Percentiles rank a stretch among this genome's conserved stretches.
phyloP scores from a whole-genome alignment of 306 rosid species.

The Acacia acuminata region DNA sequence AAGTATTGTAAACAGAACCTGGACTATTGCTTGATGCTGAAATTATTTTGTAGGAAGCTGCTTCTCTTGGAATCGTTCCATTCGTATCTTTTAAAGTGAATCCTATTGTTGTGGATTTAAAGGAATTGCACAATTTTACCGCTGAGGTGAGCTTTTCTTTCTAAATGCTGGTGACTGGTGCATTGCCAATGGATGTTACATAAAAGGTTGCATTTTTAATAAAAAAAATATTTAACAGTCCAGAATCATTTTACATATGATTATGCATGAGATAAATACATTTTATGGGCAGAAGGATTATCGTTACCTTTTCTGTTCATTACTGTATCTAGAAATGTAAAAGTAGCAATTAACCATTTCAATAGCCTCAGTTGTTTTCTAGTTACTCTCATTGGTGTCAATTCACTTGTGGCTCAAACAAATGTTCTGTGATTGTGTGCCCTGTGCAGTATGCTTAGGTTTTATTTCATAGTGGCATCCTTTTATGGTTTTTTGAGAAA shows the following conservation, averaged over 20 bases:
- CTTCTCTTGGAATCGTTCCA: slow-evolving; percentile 85
- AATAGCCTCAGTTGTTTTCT: slow-evolving; percentile 4
- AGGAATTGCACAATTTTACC: slow-evolving; percentile 59
- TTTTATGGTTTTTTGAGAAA: slow-evolving; percentile 6
- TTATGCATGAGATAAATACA: slow-evolving; percentile 15
- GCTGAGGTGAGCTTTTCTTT: slow-evolving; percentile 73
- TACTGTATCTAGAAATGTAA: neutral
- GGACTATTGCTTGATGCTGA: slow-evolving; percentile 30
- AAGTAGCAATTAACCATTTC: neutral
- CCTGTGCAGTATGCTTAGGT: neutral
- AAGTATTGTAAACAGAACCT: slow-evolving; percentile 23
- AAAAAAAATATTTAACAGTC: neutral
- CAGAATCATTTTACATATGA: neutral
- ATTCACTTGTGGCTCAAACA: neutral
- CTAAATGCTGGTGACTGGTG: slow-evolving; percentile 7
- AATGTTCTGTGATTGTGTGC: slow-evolving; percentile 1
- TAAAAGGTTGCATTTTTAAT: slow-evolving; percentile 16
- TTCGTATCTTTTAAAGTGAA: slow-evolving; percentile 69
- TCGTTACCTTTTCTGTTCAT: neutral
- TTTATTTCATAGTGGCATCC: neutral
- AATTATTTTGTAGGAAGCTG: slow-evolving; percentile 75
- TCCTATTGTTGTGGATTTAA: slow-evolving; percentile 74
- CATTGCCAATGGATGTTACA: slow-evolving; percentile 23
- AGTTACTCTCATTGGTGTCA: neutral
- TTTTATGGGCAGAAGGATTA: slow-evolving; percentile 11